A percentile compares a stretch with the other conserved stretches of the same genome.
These are phyloP conservation scores for Shiraia sp. DNA, from an alignment of 2,329 filamentous ascomycete species.

Conservation along the genomic window DNA sequence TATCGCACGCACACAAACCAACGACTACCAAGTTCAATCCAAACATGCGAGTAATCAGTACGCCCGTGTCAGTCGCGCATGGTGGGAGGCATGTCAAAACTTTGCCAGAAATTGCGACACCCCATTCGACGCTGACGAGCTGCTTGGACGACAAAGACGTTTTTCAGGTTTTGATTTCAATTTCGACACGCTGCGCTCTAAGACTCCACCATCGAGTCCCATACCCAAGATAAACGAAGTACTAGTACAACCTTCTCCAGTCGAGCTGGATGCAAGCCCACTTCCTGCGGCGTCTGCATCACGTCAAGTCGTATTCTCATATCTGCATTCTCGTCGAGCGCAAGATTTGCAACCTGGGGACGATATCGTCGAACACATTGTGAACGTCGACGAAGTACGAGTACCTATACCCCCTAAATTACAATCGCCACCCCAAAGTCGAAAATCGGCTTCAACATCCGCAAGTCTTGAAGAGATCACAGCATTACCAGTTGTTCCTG, in stretches of 20 bases:
- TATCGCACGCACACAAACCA: slow-evolving; percentile 2
- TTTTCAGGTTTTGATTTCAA: slow-evolving; percentile 36
- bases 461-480: slow-evolving; percentile 19
- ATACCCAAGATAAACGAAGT: slow-evolving; percentile 26
- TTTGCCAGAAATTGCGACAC: slow-evolving; percentile 31
- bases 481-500: slow-evolving; percentile 15
- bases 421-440: slow-evolving; percentile 24
- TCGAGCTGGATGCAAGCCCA: slow-evolving; percentile 15
- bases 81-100: slow-evolving; percentile 35
- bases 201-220: slow-evolving; percentile 6
- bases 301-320: slow-evolving; percentile 7
- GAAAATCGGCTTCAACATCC: slow-evolving; percentile 10
- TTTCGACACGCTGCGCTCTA: slow-evolving; percentile 16
- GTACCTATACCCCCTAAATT: slow-evolving; percentile 24
- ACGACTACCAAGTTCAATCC: background rate
- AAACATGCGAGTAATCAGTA: slow-evolving; percentile 13
- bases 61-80: slow-evolving; percentile 18
- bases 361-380: slow-evolving; percentile 29
- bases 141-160: slow-evolving; percentile 26
- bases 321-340: background rate
- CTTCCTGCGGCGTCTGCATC: slow-evolving; percentile 8
- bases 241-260: slow-evolving; percentile 22
- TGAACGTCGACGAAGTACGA: slow-evolving; percentile 27
- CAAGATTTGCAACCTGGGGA: slow-evolving; percentile 5
- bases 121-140: slow-evolving; percentile 29